A percentile compares a stretch with the other conserved stretches of the same genome.
These are phyloP conservation scores for Leishmania aethiopica DNA, from an alignment of 208 protist species.

Conservation along the genomic window DNA sequence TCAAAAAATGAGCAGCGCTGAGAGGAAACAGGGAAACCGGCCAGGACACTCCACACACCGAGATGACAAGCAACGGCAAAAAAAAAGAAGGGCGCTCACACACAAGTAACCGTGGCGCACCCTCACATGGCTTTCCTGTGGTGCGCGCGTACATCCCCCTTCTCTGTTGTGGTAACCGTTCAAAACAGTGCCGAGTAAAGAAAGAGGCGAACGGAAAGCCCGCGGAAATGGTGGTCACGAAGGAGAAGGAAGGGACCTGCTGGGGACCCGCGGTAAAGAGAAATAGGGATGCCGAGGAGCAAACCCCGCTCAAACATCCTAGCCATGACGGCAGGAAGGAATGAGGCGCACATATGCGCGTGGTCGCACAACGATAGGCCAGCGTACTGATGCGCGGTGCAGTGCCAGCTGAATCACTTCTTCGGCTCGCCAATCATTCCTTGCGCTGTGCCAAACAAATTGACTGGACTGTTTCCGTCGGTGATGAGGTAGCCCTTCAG, in stretches of 20 bases:
- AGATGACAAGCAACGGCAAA: background rate
- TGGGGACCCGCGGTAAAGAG: background rate
- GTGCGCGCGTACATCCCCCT: too few species aligned
- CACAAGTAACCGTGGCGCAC: background rate
- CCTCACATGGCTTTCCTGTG: background rate
- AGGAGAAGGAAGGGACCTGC: background rate
- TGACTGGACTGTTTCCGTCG: conserved; percentile 95
- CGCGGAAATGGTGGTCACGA: background rate
- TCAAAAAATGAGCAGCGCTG: background rate
- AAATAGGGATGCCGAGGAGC: background rate
- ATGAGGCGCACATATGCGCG: background rate
- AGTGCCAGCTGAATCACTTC: conserved; percentile 13
- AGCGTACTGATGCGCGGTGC: background rate
- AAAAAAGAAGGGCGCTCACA: background rate
- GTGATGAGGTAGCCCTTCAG: conserved; percentile 96
- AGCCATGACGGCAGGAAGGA: background rate
- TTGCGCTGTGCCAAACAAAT: conserved; percentile 95
- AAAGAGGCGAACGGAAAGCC: background rate
- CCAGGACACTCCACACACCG: background rate
- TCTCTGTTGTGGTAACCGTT: background rate
- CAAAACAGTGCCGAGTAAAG: background rate
- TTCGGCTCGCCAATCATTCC: conserved; percentile 81
- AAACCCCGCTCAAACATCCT: background rate
- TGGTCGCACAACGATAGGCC: background rate
- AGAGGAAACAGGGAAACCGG: background rate